phyloP scores from a whole-genome alignment of 805 yeast species.

The Wickerhamomyces silvicola region DNA sequence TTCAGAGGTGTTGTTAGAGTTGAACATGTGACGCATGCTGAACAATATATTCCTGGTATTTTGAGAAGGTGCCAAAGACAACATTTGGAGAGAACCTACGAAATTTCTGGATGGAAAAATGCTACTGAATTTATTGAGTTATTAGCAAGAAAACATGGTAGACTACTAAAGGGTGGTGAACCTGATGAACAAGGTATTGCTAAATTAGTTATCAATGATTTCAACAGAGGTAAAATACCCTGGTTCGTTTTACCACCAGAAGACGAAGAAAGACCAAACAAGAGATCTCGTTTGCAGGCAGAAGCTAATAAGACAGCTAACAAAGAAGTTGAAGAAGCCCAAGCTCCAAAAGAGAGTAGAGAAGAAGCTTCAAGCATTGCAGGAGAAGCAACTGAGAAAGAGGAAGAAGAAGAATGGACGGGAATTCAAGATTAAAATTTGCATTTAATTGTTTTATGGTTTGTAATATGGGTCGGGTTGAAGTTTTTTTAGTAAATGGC shows the following conservation, averaged over 20 bases:
- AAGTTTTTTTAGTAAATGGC: no score
- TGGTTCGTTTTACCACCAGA: conserved; percentile 97
- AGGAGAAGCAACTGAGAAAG: conserved; percentile 5
- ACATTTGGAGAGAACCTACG: conserved; percentile 93
- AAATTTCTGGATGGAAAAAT: conserved; percentile 81
- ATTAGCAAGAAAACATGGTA: conserved; percentile 88
- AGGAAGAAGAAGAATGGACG: conserved; percentile 8
- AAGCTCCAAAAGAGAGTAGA: conserved; percentile 3
- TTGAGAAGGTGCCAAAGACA: conserved; percentile 78
- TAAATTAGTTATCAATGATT: conserved; percentile 84
- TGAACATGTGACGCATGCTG: conserved; percentile 94
- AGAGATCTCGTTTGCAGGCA: conserved; percentile 18
- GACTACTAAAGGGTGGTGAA: conserved; percentile 94
- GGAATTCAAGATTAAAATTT: no score
- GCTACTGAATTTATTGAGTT: conserved; percentile 80
- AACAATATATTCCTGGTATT: conserved; percentile 87
- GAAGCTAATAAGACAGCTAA: conserved; percentile 16
- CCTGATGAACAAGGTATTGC: conserved; percentile 94
- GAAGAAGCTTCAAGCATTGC: no score
- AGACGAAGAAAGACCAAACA: conserved; percentile 40
- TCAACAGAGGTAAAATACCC: conserved; percentile 95
- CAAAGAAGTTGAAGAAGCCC: conserved; percentile 6
- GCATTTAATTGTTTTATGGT: no score
- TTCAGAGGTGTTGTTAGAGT: conserved; percentile 98
- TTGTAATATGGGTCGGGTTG: no score